phyloP scores from a whole-genome alignment of 2,329 filamentous ascomycete species.

The Pseudogymnoascus sp. region DNA sequence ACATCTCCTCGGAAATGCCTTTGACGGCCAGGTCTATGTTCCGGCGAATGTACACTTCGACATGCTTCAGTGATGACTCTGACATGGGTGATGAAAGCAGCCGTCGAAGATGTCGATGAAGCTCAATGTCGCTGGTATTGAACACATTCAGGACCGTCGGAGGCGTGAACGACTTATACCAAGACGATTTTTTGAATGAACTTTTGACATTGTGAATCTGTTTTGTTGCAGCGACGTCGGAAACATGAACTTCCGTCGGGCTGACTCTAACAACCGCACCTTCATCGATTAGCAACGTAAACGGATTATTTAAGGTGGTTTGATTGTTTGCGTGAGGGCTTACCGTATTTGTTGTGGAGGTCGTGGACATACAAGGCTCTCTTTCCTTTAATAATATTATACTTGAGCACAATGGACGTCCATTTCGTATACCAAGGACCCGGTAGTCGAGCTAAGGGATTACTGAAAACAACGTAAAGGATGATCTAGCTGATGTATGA shows the following conservation, averaged over 20 bases:
- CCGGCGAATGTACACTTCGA: slow-evolving; percentile 28
- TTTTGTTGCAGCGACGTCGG: slow-evolving; percentile 29
- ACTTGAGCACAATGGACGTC: slow-evolving; percentile 6
- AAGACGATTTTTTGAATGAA: slow-evolving; percentile 28
- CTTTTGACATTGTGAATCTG: slow-evolving; percentile 29
- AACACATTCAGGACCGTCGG: slow-evolving; percentile 30
- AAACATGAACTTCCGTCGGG: slow-evolving; percentile 34
- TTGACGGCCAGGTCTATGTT: slow-evolving; percentile 34
- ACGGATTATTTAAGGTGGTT: neutral
- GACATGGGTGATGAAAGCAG: slow-evolving; percentile 35
- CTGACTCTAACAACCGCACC: neutral
- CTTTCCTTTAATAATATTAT: slow-evolving; percentile 11
- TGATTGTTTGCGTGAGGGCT: neutral
- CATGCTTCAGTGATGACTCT: slow-evolving; percentile 28
- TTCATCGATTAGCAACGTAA: neutral
- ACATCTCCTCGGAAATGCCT: slow-evolving; percentile 37
- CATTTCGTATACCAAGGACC: neutral
- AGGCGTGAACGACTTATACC: slow-evolving; percentile 23
- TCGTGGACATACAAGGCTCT: slow-evolving; percentile 14
- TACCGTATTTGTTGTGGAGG: slow-evolving; percentile 14
- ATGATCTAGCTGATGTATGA: neutral
- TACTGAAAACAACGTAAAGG: neutral
- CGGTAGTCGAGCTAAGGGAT: neutral
- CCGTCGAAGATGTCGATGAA: slow-evolving; percentile 33
- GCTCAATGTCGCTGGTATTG: slow-evolving; percentile 31